Evolutionary conservation across 257 asterid genomes (phyloP).

Genomic region (Plantago elongata): DNA sequence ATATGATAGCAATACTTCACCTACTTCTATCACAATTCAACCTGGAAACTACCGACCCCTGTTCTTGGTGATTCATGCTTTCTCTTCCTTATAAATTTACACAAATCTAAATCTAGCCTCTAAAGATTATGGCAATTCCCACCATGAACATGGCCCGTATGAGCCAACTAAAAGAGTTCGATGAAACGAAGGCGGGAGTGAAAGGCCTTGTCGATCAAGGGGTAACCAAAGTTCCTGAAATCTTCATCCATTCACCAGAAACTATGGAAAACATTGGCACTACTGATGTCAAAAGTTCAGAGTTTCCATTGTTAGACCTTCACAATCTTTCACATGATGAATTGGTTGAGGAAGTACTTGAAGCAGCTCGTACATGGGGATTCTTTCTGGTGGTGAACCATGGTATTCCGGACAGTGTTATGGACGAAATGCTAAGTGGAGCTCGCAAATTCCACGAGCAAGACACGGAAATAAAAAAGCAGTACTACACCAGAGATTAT

Average conservation of each 20-base stretch:
- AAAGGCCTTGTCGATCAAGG: conserved; percentile 59
- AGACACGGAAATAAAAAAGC: conserved; percentile 38
- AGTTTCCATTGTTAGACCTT: conserved; percentile 55
- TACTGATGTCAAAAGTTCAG: conserved; percentile 4
- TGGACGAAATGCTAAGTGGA: conserved; percentile 53
- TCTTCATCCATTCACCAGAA: conserved; percentile 33
- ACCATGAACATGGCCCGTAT: conserved; percentile 21
- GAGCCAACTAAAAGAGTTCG: conserved; percentile 41
- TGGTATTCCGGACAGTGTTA: conserved; percentile 38
- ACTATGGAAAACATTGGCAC: neutral
- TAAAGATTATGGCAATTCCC: too few relatives aligned
- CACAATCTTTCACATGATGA: conserved; percentile 14
- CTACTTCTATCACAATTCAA: too few relatives aligned
- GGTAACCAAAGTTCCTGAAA: conserved; percentile 32
- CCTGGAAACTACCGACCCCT: too few relatives aligned
- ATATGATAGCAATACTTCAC: too few relatives aligned
- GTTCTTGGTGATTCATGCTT: too few relatives aligned
- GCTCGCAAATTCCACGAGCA: conserved; percentile 47
- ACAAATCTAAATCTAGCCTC: too few relatives aligned
- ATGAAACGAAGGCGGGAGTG: conserved; percentile 51
- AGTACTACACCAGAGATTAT: conserved; percentile 47
- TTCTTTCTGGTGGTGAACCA: conserved; percentile 64
- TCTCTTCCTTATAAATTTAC: too few relatives aligned
- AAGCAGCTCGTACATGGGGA: conserved; percentile 45
- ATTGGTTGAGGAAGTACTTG: conserved; percentile 27